Evolutionary conservation across 192 early-diverging fungal species (phyloP).

Genomic region (Gigaspora rosea): DNA sequence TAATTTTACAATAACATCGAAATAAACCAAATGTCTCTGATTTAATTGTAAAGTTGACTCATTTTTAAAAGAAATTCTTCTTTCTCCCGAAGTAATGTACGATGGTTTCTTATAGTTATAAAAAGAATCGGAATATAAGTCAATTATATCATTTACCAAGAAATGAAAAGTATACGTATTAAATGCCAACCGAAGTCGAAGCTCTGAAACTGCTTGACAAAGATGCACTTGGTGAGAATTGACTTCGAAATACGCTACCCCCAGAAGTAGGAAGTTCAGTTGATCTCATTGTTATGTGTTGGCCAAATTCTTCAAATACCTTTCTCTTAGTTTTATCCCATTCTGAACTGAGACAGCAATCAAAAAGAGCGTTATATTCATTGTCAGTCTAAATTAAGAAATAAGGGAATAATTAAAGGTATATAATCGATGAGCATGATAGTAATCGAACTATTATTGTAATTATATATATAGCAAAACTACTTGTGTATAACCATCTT

Average conservation of each 20-base stretch:
- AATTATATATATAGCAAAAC: neutral
- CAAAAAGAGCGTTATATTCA: constrained; percentile 69
- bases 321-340: constrained; percentile 75
- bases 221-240: neutral
- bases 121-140: too few relatives aligned
- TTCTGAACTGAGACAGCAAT: constrained; percentile 56
- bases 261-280: neutral
- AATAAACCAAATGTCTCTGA: constrained; percentile 42
- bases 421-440: too few relatives aligned
- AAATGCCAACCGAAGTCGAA: neutral
- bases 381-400: constrained; percentile 48
- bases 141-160: neutral
- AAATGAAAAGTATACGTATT: neutral
- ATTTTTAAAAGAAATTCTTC: neutral
- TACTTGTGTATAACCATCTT: constrained; percentile 30
- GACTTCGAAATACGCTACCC: constrained; percentile 4
- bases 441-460: too few relatives aligned
- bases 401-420: too few relatives aligned
- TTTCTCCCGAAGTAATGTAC: neutral
- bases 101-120: neutral
- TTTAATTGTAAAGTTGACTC: constrained; percentile 5
- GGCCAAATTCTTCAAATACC: constrained; percentile 85
- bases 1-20: constrained; percentile 48
- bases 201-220: too few relatives aligned
- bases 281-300: constrained; percentile 45